Evolutionary conservation across 83 land plant species (phyloP).

Genomic region (Diphasiastrum complanatum): DNA sequence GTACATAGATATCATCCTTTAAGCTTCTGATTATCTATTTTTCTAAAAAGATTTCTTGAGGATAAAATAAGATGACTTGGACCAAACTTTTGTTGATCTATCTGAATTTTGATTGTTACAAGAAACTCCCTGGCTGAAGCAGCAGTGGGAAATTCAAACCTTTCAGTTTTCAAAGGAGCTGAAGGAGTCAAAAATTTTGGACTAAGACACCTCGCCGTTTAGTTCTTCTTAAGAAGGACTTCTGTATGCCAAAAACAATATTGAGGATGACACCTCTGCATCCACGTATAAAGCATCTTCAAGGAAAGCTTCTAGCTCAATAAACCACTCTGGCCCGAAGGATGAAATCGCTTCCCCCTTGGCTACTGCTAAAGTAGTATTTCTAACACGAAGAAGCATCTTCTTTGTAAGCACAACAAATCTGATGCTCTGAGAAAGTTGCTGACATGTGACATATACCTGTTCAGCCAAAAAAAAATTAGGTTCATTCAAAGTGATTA

Average conservation of each 20-base stretch:
- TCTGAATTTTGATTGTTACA: no score
- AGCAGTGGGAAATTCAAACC: no score
- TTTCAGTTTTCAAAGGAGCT: no score
- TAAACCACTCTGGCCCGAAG: constrained; percentile 52
- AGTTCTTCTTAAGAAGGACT: neutral
- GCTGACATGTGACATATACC: constrained; percentile 59
- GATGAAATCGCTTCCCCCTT: constrained; percentile 32
- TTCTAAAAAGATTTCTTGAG: no score
- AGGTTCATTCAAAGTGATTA: neutral
- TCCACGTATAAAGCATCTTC: constrained; percentile 71
- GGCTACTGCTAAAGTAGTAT: constrained; percentile 38
- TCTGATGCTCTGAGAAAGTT: constrained; percentile 41
- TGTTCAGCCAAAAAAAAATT: constrained; percentile 4
- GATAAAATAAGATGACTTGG: no score
- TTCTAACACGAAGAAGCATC: constrained; percentile 43
- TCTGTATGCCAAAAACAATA: constrained; percentile 40
- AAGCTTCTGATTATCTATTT: no score
- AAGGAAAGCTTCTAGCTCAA: constrained; percentile 50
- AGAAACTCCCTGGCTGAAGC: no score
- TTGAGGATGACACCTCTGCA: constrained; percentile 34
- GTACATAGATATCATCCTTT: no score
- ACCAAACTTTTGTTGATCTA: no score
- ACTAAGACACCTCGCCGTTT: no score
- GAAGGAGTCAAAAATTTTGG: no score
- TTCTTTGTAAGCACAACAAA: constrained; percentile 61